These are phyloP conservation scores for Funneliformis geosporum DNA, from an alignment of 192 early-diverging fungal species.

Conservation along the genomic window DNA sequence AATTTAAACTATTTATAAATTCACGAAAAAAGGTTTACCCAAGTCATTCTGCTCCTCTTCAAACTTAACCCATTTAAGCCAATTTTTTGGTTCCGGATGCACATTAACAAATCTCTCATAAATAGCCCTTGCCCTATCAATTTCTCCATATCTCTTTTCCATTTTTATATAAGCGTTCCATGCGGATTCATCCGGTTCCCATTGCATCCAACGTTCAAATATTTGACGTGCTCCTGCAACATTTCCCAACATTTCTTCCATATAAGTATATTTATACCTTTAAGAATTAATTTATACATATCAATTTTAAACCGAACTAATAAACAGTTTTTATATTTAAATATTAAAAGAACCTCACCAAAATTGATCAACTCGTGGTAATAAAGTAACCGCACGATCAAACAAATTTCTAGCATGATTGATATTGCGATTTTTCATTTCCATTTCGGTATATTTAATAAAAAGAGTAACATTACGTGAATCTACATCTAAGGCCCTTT, in stretches of 20 bases:
- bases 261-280: slow-evolving; percentile 94
- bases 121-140: slow-evolving; percentile 75
- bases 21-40: slow-evolving; percentile 45
- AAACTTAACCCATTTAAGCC: slow-evolving; percentile 96
- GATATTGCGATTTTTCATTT: slow-evolving; percentile 96
- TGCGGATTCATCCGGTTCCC: slow-evolving; percentile 91
- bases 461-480: slow-evolving; percentile 82
- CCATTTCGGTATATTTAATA: slow-evolving; percentile 95
- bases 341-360: slow-evolving; percentile 47
- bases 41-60: slow-evolving; percentile 81
- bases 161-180: slow-evolving; percentile 96
- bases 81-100: slow-evolving; percentile 91
- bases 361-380: slow-evolving; percentile 84
- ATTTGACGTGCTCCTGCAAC: slow-evolving; percentile 84
- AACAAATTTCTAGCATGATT: slow-evolving; percentile 92
- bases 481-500: slow-evolving; percentile 92
- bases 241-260: slow-evolving; percentile 97
- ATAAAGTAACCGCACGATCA: slow-evolving; percentile 85
- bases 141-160: slow-evolving; percentile 86
- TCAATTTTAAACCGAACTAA: not conserved
- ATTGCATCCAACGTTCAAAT: slow-evolving; percentile 99
- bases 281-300: not conserved
- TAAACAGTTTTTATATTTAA: not conserved
- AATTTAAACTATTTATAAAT: not conserved
- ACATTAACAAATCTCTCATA: slow-evolving; percentile 85